phyloP scores from a whole-genome alignment of 1,139 yeast genomes.

The Diutina sp. region DNA sequence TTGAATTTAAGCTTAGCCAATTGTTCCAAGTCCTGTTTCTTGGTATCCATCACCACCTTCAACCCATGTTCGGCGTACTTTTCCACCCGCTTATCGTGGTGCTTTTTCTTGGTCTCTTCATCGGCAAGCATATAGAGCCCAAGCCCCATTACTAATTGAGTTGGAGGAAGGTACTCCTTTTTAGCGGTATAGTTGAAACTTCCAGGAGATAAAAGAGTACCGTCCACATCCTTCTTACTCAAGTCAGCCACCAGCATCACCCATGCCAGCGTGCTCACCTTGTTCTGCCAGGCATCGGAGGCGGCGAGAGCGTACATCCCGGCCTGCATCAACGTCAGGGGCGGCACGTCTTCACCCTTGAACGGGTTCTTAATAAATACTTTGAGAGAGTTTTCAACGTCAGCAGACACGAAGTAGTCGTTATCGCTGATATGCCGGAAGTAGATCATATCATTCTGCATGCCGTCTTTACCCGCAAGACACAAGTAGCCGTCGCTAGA shows the following conservation, averaged over 20 bases:
- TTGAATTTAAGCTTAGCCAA: slow-evolving; percentile 7
- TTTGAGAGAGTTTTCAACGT: slow-evolving; percentile 58
- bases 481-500: slow-evolving; percentile 83
- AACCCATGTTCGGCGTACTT: slow-evolving; percentile 37
- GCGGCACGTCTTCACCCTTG: slow-evolving; percentile 53
- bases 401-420: slow-evolving; percentile 68
- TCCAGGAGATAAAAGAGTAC: slow-evolving; percentile 53
- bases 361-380: slow-evolving; percentile 74
- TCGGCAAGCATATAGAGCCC: slow-evolving; percentile 69
- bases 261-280: slow-evolving; percentile 76
- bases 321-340: slow-evolving; percentile 81
- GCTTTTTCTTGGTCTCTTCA: slow-evolving; percentile 33
- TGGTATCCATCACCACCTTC: slow-evolving; percentile 23
- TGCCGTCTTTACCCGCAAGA: slow-evolving; percentile 71
- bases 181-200: slow-evolving; percentile 42
- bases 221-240: slow-evolving; percentile 57
- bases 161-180: slow-evolving; percentile 64
- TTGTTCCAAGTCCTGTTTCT: slow-evolving; percentile 14
- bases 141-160: slow-evolving; percentile 80
- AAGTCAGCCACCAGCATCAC: slow-evolving; percentile 55
- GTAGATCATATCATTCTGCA: slow-evolving; percentile 78
- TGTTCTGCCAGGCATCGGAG: slow-evolving; percentile 83
- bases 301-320: slow-evolving; percentile 76
- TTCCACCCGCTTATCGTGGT: slow-evolving; percentile 20
- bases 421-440: slow-evolving; percentile 62